Base-by-base conservation (phyloP, 2,329 filamentous ascomycete species). In the Sphaerulina musiva region DNA sequence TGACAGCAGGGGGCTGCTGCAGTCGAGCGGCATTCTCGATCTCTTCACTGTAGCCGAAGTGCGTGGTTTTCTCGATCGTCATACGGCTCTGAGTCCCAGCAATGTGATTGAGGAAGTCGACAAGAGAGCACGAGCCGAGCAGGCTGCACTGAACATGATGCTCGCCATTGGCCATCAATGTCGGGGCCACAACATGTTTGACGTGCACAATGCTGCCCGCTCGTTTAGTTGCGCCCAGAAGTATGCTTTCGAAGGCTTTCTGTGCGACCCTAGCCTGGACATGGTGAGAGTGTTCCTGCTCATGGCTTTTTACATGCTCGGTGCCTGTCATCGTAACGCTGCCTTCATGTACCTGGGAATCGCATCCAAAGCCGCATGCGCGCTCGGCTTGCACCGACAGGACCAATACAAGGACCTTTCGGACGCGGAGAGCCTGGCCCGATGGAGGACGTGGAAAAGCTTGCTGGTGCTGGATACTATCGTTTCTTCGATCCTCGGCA, bases 311-410 rank as follows among this genome's bases (percentile, higher is more conserved):
- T 83, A 81, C 59, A 79, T 82, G 74, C 72, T 81, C 2, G 79
- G 78, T 0, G 78, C 78, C 3, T 83, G 80, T 49, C 78, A 78
- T 32, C 72, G 80, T 7, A 83, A 83, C 53, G 74, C 80, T 0
- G 81, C 81, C 0, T 84, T 82, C 50, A 82, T 84, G 78, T 84
- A 84, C 52, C 65, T 84, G 2, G 81, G 81, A 0, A 76, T 84
- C 7, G 81, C 81, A 1, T 73, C 78, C 0, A 76, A 79, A 50
- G 78, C 80, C 0, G 80, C 81, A 0, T 76, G 78, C 3, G 78
- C 80, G 0, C 62, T 84, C 0, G 82, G 81, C 0, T 62, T 84
- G 6, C 80, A 83, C 68, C 69, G 65, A 50, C 57, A 57, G 41
- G 60, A 59, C 29, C 60, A 58, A 29, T 51, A 60, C 40, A 57